Percentiles rank a stretch among this genome's conserved stretches.
Evolutionary conservation across 352 stramenopile species (phyloP).

Genomic region (Globisporangium solare): DNA sequence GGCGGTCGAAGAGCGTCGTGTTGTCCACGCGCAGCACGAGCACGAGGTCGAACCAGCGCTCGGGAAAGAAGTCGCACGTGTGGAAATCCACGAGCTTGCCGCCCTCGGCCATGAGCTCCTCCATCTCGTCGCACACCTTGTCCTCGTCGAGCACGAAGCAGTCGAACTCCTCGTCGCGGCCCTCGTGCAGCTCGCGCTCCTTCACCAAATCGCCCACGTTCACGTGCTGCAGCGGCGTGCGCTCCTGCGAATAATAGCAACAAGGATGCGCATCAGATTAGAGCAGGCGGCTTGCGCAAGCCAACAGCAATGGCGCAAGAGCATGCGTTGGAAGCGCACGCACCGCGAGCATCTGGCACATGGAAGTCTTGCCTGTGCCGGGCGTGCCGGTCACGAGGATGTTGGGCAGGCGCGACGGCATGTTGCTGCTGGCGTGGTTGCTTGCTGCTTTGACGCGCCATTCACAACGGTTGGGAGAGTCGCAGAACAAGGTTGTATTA

Average conservation of each 20-base stretch:
- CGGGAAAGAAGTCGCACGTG: conserved; percentile 97
- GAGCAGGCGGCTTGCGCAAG: too few species aligned
- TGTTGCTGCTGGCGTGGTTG: conserved; percentile 20
- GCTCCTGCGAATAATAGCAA: conserved; percentile 33
- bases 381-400: conserved; percentile 98
- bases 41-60: conserved; percentile 97
- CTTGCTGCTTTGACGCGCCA: conserved; percentile 4
- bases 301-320: too few species aligned
- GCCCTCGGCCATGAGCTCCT: conserved; percentile 87
- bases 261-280: too few species aligned
- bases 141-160: conserved; percentile 97
- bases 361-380: conserved; percentile 93
- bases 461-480: too few species aligned
- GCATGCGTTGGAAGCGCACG: conserved; percentile 8
- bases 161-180: conserved; percentile 93
- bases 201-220: conserved; percentile 94
- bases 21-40: conserved; percentile 90
- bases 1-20: conserved; percentile 89
- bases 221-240: conserved; percentile 87
- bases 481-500: too few species aligned
- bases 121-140: conserved; percentile 95
- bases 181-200: conserved; percentile 71
- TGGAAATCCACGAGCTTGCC: conserved; percentile 96
- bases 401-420: conserved; percentile 76
- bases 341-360: conserved; percentile 89